Evolutionary conservation across 2,329 filamentous ascomycete species (phyloP).

Genomic region (Bretziella fagacearum): DNA sequence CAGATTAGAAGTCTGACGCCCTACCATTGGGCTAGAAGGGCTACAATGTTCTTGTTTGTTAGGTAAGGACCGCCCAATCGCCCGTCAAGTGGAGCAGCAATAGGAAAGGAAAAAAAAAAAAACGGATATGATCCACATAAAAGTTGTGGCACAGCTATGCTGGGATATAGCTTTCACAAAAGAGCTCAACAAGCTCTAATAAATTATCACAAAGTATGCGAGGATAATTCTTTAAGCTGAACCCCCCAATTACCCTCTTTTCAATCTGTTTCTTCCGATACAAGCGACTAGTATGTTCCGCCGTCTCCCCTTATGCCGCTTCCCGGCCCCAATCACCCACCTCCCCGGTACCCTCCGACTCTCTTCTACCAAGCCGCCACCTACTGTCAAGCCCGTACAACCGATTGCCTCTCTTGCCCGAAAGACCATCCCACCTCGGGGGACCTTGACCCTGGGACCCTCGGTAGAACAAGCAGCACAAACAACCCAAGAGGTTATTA

Average conservation of each 20-base stretch:
- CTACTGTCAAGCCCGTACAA: not conserved
- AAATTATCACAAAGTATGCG: too few relatives aligned
- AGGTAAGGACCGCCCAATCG: too few relatives aligned
- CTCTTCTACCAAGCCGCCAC: not conserved
- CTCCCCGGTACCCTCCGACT: not conserved
- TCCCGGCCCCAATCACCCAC: too few relatives aligned
- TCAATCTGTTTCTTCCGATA: not conserved
- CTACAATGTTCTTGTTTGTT: not conserved
- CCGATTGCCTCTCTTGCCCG: not conserved
- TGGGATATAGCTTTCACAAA: too few relatives aligned
- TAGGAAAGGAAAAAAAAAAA: too few relatives aligned
- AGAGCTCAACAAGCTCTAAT: too few relatives aligned
- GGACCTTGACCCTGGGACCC: not conserved
- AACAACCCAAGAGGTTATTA: too few relatives aligned
- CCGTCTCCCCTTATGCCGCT: not conserved
- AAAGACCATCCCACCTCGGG: not conserved
- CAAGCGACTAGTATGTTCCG: not conserved
- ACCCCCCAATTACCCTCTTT: not conserved
- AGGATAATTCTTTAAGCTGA: not conserved
- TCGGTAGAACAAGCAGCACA: not conserved
- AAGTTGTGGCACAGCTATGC: too few relatives aligned
- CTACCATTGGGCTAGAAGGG: conserved; percentile 15
- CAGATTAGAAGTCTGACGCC: conserved; percentile 16
- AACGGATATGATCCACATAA: too few relatives aligned
- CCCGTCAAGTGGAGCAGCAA: too few relatives aligned